Conservation (phyloP, 345 rosid species). For the Brassica napus region DNA sequence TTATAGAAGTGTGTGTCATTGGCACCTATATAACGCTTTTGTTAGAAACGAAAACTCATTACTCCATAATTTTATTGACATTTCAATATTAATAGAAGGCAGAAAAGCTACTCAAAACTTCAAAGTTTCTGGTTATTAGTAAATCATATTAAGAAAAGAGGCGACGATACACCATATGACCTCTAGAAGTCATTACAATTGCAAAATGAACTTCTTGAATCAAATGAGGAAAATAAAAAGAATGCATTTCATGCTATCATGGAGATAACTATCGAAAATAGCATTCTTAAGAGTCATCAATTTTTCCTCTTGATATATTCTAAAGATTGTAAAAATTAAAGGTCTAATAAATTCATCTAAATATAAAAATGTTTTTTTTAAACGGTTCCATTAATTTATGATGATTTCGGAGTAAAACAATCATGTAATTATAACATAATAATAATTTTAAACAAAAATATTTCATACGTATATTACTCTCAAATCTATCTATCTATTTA, state of each 20-base stretch:
- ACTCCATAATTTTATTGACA: neutral
- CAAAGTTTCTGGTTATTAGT: neutral
- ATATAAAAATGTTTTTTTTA: neutral
- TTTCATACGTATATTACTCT: neutral
- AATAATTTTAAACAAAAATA: neutral
- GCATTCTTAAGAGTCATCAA: neutral
- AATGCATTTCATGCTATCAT: neutral
- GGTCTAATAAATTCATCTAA: neutral
- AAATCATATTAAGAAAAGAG: neutral
- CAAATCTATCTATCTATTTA: neutral
- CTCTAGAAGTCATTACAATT: constrained; percentile 10
- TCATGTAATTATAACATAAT: neutral
- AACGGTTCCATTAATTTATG: neutral
- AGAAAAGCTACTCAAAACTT: neutral
- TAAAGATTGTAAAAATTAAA: neutral
- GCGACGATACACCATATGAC: neutral
- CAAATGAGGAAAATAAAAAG: neutral
- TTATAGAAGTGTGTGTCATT: constrained; percentile 20
- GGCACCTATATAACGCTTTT: constrained; percentile 35
- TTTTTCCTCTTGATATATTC: neutral
- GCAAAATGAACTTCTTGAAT: neutral
- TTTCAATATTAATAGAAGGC: neutral
- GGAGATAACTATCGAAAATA: neutral
- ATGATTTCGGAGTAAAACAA: neutral
- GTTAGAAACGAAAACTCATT: constrained; percentile 15